Evolutionary conservation across 345 rosid species (phyloP), one percentile per base, ranked within the genome.

Genomic region (Kernera saxatilis): DNA sequence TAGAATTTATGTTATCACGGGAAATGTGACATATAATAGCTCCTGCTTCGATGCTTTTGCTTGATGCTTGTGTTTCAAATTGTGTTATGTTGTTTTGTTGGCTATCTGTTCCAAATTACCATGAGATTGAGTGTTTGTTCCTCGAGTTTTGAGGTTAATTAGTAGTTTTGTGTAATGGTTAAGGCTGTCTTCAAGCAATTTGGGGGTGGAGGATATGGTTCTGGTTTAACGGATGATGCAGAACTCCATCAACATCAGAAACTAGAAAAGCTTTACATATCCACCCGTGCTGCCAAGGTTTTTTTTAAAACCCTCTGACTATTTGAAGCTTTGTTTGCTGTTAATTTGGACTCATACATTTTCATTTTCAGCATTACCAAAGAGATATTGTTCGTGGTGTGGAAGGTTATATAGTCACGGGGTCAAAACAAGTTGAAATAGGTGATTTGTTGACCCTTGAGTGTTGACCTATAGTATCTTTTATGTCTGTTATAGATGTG

Each of bases 151-250:
- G 9, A 55, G 67, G 48, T 68, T 22, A 33, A 32, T 18, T 71
- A 18, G 73, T 59, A 3, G 21, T 15, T 43, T 69, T 48, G 2
- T 71, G 37, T 7, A 32, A 67, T 69, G 25, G 49, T 67, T 55
- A 70, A 93, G 98, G 98, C 98, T 75, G 98, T 93, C 54, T 75
- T 89, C 76, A 93, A 91, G 81, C 98, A 93, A 76, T 93, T 93
- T 82, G 97, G 97, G 57, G 97, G 80, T 33, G 85, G 91, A 58
- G 98, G 94, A 37, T 86, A 86, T 71, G 98, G 96, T 64, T 61
- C 74, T 67, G 54, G 88, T 64, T 54, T 88, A 72, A 66, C 91
- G n/a, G 97, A 93, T 80, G 95, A 89, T 70, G 86, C 84, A 22
- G 97, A 93, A 70, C 76, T 87, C 27, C 86, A 82, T 18, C 98